Conservation (phyloP, 305 asterid genomes). For the Ajuga reptans region DNA sequence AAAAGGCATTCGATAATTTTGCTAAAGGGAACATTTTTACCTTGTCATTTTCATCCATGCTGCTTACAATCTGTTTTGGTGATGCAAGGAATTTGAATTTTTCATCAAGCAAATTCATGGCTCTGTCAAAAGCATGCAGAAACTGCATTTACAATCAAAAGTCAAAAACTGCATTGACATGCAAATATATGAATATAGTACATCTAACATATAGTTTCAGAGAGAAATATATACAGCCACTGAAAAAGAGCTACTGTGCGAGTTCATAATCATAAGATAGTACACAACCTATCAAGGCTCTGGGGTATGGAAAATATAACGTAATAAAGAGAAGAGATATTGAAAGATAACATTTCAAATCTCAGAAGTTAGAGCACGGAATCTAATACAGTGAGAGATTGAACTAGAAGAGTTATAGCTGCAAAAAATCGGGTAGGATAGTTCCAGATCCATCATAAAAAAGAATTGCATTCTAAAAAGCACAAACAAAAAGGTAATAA, state of each 20-base stretch:
- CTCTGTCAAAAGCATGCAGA: conserved; percentile 85
- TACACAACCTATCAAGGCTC: not conserved
- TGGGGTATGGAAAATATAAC: too few relatives aligned
- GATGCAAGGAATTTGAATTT: conserved; percentile 64
- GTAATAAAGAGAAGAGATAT: too few relatives aligned
- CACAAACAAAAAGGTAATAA: not conserved
- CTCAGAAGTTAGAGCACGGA: conserved; percentile 3
- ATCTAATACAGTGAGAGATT: not conserved
- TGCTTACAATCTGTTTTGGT: conserved; percentile 71
- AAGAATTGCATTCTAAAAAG: conserved; percentile 6
- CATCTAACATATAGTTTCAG: not conserved
- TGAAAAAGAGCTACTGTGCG: not conserved
- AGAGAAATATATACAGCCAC: not conserved
- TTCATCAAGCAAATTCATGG: conserved; percentile 87
- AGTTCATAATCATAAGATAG: not conserved
- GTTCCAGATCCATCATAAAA: conserved; percentile 1
- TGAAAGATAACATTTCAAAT: too few relatives aligned
- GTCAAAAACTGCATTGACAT: conserved; percentile 13
- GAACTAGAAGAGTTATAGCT: conserved; percentile 1
- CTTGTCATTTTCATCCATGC: conserved; percentile 65
- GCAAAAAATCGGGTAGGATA: not conserved
- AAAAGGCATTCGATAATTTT: conserved; percentile 15
- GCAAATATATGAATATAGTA: conserved; percentile 9
- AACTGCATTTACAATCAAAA: conserved; percentile 55
- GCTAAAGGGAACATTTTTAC: conserved; percentile 31